These are phyloP conservation scores for Exophiala sp. DNA, from an alignment of 2,329 filamentous ascomycete species.

Conservation along the genomic window DNA sequence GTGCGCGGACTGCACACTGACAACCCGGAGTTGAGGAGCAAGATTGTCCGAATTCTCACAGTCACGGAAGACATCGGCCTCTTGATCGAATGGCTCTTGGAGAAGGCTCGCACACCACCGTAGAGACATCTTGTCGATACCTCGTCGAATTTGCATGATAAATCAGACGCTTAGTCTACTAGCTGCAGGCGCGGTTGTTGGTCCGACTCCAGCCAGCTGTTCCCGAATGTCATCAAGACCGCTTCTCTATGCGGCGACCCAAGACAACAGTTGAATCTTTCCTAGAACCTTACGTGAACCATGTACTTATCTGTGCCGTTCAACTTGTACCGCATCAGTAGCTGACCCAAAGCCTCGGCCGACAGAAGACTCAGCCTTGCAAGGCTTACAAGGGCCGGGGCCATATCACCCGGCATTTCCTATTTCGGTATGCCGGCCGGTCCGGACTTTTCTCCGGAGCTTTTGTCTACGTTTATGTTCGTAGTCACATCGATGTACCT, in stretches of 20 bases:
- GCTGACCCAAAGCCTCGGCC: not conserved
- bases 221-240: not conserved
- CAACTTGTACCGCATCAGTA: too few species aligned
- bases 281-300: too few species aligned
- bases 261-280: not conserved
- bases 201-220: too few species aligned
- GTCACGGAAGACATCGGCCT: constrained; percentile 42
- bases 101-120: constrained; percentile 3
- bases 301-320: too few species aligned
- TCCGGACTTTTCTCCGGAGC: not conserved
- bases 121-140: not conserved
- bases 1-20: constrained; percentile 34
- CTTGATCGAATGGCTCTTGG: constrained; percentile 41
- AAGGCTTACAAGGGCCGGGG: not conserved
- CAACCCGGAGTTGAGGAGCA: constrained; percentile 30
- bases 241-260: not conserved
- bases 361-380: too few species aligned
- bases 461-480: not conserved
- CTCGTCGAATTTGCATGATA: not conserved
- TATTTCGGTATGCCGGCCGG: not conserved
- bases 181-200: too few species aligned
- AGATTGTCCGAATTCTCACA: constrained; percentile 38
- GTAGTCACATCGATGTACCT: too few species aligned
- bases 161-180: not conserved
- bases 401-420: not conserved